Base-by-base conservation (phyloP, 768 basidiomycete species). In the Tulasnella sp. region DNA sequence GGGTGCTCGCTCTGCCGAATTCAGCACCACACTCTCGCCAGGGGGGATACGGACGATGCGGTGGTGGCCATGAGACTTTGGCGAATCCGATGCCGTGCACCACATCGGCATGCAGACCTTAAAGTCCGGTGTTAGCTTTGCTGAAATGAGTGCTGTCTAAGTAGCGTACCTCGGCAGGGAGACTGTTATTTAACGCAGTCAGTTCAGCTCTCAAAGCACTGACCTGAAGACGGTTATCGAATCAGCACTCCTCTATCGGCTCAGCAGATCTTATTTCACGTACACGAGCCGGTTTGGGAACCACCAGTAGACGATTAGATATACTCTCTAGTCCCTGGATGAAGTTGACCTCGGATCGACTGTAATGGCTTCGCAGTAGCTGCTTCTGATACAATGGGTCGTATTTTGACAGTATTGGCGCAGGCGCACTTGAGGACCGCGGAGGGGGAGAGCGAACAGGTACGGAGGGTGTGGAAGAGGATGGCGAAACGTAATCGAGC, bases 31-130 rank as follows among this genome's bases (percentile, higher is more conserved):
- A 77, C 94, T 93, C 86, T 99, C 98, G 18, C 96, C 95, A 3
- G 98, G 97, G 15, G 97, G 96, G 82, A 99, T 97, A 80, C 98
- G 91, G 73, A 99, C 96, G 74, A 99, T 94, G 61, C 95, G 92
- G 83, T 98, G 96, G 83, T 99, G 97, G 6, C 93, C 90, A 81
- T 89, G 86, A 7, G 88, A 86, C 55, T 83, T 29, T 84, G 81
- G 78, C 83, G 84, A 35, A 82, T 93, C 92, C 18, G 94, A 91
- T 9, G 93, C 80, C 0, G 83, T 82, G 78, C 85, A 86, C 85
- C 85, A 86, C 39, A 85, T 82, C 0, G 85, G 85, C 84, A 86
- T 85, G 80, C 85, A 85, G 0, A 84, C 81, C 84, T 84, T 75
- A 26, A 20, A 48, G 73, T 5, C n/a, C 5, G 23, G 69, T 11